Percentiles rank a stretch among this genome's conserved stretches.
Conservation (phyloP, 257 asterid species). For the Craterostigma plantagineum region DNA sequence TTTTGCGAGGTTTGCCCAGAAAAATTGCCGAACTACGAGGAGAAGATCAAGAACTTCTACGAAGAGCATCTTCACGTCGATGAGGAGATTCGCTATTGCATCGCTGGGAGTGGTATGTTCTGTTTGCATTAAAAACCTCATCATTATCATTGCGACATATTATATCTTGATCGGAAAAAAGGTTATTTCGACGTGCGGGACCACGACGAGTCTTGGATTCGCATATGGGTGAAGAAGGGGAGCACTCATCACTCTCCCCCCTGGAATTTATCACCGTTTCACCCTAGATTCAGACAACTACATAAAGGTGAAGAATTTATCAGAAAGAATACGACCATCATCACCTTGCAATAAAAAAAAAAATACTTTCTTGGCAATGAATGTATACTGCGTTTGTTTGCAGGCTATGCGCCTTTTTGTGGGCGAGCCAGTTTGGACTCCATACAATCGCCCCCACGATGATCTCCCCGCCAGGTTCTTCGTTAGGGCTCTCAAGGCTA, state of each 20-base stretch:
- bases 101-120: constrained; percentile 56
- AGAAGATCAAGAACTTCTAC: constrained; percentile 54
- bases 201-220: constrained; percentile 45
- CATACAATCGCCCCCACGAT: constrained; percentile 54
- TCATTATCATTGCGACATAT: no score
- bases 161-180: constrained; percentile 9
- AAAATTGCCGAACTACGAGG: constrained; percentile 51
- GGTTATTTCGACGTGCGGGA: constrained; percentile 74
- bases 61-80: constrained; percentile 79
- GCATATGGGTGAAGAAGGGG: constrained; percentile 63
- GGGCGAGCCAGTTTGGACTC: constrained; percentile 58
- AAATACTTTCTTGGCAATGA: no score
- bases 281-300: constrained; percentile 54
- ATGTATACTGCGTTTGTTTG: no score
- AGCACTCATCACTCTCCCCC: constrained; percentile 60
- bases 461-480: constrained; percentile 41
- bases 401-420: constrained; percentile 59
- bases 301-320: constrained; percentile 26
- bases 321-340: no score
- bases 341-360: no score
- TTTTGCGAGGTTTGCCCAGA: constrained; percentile 61
- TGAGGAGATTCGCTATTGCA: constrained; percentile 73
- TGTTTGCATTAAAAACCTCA: no score
- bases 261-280: constrained; percentile 71
- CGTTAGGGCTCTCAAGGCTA: no score